Evolutionary conservation across 306 rosid genomes (phyloP), one percentile per base, ranked within the genome.

Genomic region (Vigna angularis): DNA sequence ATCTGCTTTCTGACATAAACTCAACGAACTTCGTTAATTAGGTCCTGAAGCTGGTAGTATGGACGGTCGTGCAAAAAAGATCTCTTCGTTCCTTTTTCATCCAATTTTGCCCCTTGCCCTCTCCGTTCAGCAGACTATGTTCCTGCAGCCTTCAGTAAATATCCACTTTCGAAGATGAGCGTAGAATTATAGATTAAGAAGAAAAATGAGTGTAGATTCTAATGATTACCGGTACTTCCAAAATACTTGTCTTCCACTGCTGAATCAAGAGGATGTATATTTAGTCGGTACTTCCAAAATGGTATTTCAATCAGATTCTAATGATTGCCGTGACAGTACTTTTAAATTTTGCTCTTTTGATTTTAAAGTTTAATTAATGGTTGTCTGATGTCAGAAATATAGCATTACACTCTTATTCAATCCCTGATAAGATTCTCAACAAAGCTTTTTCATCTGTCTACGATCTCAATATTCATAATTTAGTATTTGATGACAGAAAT

Each of bases 41-140:
- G 98, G 98, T 83, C 98, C 98, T 16, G 97, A 91, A 88, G 93
- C 88, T 13, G 98, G 98, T 72, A 87, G 85, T 74, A 68, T 80
- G 63, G 98, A 95, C 86, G 92, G 86, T 70, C 92, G 97, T 74
- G 81, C 93, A 1, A 95, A 91, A 76, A 93, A 83, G 84, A 82
- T 95, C 17, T 89, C 93, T 9, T 89, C 96, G 5, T 95, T 95
- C 79, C 83, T 95, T 56, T 95, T 95, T 79, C 98, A 95, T 87
- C 98, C 98, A 77, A 85, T 79, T 91, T 88, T 88, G 83, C 98
- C 98, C 22, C 83, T 95, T 7, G 98, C 93, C 72, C 89, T 95
- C 40, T 92, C 98, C 73, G 83, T 95, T 79, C 98, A 95, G 72
- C 97, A 93, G 85, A 88, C 91, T 38, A 20, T 86, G 59, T 88